Percentiles rank a stretch among this genome's conserved stretches.
Conservation (phyloP, 2,329 filamentous ascomycete species). For the Colletotrichum sp. region DNA sequence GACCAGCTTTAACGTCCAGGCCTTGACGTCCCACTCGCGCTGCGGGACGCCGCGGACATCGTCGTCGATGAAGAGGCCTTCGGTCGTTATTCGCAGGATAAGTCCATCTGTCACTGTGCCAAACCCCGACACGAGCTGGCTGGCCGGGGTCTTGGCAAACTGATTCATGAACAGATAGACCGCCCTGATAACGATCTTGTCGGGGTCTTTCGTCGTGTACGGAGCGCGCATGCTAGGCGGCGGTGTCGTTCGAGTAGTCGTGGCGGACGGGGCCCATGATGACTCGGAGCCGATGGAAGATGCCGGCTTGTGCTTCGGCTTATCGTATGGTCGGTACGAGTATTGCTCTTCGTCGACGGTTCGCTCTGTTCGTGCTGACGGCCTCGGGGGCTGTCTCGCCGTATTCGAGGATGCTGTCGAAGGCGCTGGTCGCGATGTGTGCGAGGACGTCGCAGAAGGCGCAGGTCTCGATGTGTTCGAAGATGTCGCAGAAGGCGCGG, state of each 20-base stretch:
- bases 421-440: slow-evolving; percentile 27
- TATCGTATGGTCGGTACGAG: slow-evolving; percentile 81
- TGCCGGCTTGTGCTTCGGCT: slow-evolving; percentile 69
- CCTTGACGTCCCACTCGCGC: slow-evolving; percentile 98
- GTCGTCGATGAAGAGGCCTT: slow-evolving; percentile 96
- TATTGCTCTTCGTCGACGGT: slow-evolving; percentile 71
- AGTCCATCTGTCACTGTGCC: slow-evolving; percentile 90
- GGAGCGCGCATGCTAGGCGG: slow-evolving; percentile 78
- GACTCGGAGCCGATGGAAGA: slow-evolving; percentile 77
- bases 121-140: slow-evolving; percentile 84
- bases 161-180: slow-evolving; percentile 93
- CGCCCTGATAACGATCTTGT: slow-evolving; percentile 94
- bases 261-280: slow-evolving; percentile 85
- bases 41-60: slow-evolving; percentile 91
- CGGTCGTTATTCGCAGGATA: slow-evolving; percentile 88
- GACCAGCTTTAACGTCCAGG: slow-evolving; percentile 92
- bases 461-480: slow-evolving; percentile 18
- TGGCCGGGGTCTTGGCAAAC: slow-evolving; percentile 87
- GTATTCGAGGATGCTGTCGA: slow-evolving; percentile 18
- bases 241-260: slow-evolving; percentile 82
- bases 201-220: slow-evolving; percentile 87
- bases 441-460: slow-evolving; percentile 22
- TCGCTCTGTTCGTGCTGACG: slow-evolving; percentile 63
- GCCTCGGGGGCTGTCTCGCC: slow-evolving; percentile 44
- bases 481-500: slow-evolving; percentile 25